Base-by-base conservation (phyloP, 2,329 filamentous ascomycete genomes). In the Lachnellula cervina region DNA sequence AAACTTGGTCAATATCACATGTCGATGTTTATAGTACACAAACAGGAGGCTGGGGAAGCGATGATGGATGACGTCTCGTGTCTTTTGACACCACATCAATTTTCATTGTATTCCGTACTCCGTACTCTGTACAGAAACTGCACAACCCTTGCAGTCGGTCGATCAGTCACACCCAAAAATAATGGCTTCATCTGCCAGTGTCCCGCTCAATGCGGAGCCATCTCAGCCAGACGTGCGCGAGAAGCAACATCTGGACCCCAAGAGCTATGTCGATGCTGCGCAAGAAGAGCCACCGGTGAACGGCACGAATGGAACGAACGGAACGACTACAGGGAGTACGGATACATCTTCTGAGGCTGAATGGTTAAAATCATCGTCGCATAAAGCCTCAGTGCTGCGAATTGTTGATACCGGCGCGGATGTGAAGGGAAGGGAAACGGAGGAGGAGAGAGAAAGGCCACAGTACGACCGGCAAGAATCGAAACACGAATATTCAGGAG, bases 211-310 rank as follows among this genome's bases (percentile, higher is more conserved):
- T 51, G 42, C 66, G 6, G 69, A 72, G 58, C 68, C 71, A 28
- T 65, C 70, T 25, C 40, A 62, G 13, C 65, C 69, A 13, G 60
- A 66, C 50, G 69, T 68, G 42, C 69, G 68, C 55, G 59, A 67
- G 57, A 64, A 68, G 52, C 56, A 68, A 28, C 54, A 69, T 43
- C 64, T 72, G 8, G 64, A 68, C 40, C 73, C 61, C 14, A 76
- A 74, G 58, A 73, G 70, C 25, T 74, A 74, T 55, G 71, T 69
- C 46, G 70, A 70, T 60, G 73, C 65, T 32, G 66, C 62, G 4
- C 63, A 69, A 52, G 59, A 66, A 49, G 56, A 57, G 17, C 45
- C 59, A 47, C 55, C 51, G 6, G 28, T 46, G n/a, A 47, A 55
- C 23, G 57, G 45, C 21, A 46, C 37, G 4, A 50, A 57, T 25